A percentile compares a stretch with the other conserved stretches of the same genome.
phyloP scores from a whole-genome alignment of 371 early-diverging fungal genomes.

The Lichtheimia corymbifera region DNA sequence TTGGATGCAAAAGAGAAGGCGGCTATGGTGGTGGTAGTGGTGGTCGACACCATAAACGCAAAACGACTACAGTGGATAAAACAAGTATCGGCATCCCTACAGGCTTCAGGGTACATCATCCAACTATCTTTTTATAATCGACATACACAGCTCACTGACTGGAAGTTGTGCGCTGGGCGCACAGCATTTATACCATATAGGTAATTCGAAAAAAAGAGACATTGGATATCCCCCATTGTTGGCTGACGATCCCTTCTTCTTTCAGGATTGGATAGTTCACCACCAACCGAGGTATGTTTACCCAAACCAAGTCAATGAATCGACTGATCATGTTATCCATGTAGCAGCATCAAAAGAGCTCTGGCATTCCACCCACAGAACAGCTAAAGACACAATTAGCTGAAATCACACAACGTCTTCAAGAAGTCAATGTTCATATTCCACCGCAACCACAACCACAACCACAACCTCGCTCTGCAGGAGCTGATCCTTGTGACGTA shows the following conservation, averaged over 20 bases:
- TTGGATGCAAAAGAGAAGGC: slow-evolving; percentile 15
- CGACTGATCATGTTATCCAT: too few relatives aligned
- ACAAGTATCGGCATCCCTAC: slow-evolving; percentile 31
- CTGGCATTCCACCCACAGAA: slow-evolving; percentile 10
- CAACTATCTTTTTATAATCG: too few relatives aligned
- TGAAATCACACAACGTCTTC: slow-evolving; percentile 12
- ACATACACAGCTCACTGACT: too few relatives aligned
- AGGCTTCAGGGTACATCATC: slow-evolving; percentile 32
- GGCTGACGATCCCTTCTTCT: too few relatives aligned
- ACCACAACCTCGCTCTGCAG: background rate
- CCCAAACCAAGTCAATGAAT: too few relatives aligned
- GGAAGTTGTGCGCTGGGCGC: too few relatives aligned
- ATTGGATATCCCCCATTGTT: too few relatives aligned
- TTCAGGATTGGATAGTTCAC: too few relatives aligned
- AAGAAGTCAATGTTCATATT: slow-evolving; percentile 3
- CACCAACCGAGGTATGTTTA: too few relatives aligned
- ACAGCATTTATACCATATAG: slow-evolving; percentile 40
- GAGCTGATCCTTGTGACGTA: background rate
- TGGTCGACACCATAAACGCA: slow-evolving; percentile 14
- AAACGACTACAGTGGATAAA: slow-evolving; percentile 23
- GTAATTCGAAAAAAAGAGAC: slow-evolving; percentile 13
- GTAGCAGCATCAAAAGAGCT: background rate
- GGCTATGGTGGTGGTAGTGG: too few relatives aligned
- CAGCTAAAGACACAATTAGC: slow-evolving; percentile 12
- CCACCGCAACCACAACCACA: slow-evolving; percentile 2